Percentiles rank a stretch among this genome's conserved stretches.
These are phyloP conservation scores for Agroathelia rolfsii DNA, from an alignment of 1,284 basidiomycete species.

Conservation along the genomic window DNA sequence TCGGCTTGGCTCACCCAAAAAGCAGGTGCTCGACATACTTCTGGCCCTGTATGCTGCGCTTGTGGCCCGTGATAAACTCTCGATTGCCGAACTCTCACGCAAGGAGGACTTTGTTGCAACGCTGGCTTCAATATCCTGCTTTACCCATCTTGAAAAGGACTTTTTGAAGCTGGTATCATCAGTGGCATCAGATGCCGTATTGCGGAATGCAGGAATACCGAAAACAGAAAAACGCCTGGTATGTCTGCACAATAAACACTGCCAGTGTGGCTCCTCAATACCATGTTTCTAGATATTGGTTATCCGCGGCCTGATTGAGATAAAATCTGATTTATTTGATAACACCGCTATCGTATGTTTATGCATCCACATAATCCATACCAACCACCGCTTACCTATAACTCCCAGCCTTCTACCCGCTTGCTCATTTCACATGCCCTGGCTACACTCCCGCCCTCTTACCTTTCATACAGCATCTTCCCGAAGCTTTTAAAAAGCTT, in stretches of 20 bases:
- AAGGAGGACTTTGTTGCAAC: slow-evolving; percentile 29
- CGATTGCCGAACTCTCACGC: slow-evolving; percentile 41
- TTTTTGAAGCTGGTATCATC: slow-evolving; percentile 29
- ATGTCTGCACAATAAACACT: slow-evolving; percentile 19
- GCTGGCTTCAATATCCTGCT: slow-evolving; percentile 35
- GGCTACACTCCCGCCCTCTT: slow-evolving; percentile 27
- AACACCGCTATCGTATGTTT: slow-evolving; percentile 13
- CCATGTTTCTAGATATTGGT: not conserved
- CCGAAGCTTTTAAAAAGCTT: slow-evolving; percentile 28
- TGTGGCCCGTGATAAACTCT: slow-evolving; percentile 43
- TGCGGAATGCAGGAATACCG: slow-evolving; percentile 33
- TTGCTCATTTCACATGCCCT: slow-evolving; percentile 40
- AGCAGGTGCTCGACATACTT: slow-evolving; percentile 51
- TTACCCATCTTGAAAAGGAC: slow-evolving; percentile 29
- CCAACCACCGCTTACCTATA: slow-evolving; percentile 10
- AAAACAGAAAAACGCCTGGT: slow-evolving; percentile 41
- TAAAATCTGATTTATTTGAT: slow-evolving; percentile 8
- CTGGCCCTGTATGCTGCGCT: slow-evolving; percentile 49
- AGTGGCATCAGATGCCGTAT: slow-evolving; percentile 23
- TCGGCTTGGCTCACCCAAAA: slow-evolving; percentile 6
- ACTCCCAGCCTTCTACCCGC: slow-evolving; percentile 40
- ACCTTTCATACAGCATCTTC: slow-evolving; percentile 25
- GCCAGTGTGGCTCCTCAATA: slow-evolving; percentile 13
- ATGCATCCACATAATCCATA: slow-evolving; percentile 5
- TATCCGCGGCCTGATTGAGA: slow-evolving; percentile 1